A percentile compares a stretch with the other conserved stretches of the same genome.
phyloP scores from a whole-genome alignment of 179 eudicot genomes.

The Heliamphora pulchella region DNA sequence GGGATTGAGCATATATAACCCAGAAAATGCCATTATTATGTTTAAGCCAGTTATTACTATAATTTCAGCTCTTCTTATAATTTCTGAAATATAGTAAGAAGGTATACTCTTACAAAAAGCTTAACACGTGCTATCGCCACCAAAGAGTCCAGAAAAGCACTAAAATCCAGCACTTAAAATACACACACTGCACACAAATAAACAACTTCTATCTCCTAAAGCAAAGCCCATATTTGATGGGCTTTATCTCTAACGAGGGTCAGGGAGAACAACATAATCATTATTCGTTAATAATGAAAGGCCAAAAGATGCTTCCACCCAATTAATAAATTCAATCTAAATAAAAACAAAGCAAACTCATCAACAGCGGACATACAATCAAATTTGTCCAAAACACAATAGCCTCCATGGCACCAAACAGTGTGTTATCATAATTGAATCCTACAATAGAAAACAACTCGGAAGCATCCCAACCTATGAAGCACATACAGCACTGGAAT shows the following conservation, averaged over 20 bases:
- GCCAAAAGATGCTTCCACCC: neutral
- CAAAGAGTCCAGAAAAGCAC: neutral
- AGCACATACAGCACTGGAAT: too few relatives aligned
- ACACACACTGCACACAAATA: neutral
- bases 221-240: neutral
- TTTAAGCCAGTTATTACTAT: neutral
- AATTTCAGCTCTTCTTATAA: neutral
- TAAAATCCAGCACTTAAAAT: neutral
- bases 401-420: neutral
- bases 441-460: neutral
- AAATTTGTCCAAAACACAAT: neutral
- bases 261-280: neutral
- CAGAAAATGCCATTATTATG: neutral
- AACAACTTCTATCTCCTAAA: neutral
- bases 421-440: too few relatives aligned
- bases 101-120: neutral
- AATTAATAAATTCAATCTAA: neutral
- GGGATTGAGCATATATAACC: neutral
- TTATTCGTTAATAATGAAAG: neutral
- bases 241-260: neutral
- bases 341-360: neutral
- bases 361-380: neutral
- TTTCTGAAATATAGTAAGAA: neutral
- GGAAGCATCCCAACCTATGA: neutral
- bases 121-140: neutral